Evolutionary conservation across 805 yeast species (phyloP).

Genomic region (Groenewaldozyma salmanticensis): DNA sequence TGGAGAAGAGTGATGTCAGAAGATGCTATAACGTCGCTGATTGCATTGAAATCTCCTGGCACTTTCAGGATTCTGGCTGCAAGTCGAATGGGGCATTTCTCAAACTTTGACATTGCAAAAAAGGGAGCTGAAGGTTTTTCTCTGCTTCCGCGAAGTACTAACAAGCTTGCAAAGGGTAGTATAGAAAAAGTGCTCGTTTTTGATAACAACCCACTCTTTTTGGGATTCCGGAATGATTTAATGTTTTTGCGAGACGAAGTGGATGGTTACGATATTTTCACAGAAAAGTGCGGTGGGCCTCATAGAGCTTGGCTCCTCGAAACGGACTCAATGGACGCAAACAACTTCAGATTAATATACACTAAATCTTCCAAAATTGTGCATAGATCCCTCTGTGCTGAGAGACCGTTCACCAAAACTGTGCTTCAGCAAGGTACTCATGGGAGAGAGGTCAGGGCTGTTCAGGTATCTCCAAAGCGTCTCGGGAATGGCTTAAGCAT

Average conservation of each 20-base stretch:
- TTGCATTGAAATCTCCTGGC: not conserved
- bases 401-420: constrained; percentile 6
- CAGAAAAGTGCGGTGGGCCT: constrained; percentile 81
- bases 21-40: constrained; percentile 22
- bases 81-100: constrained; percentile 20
- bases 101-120: constrained; percentile 7
- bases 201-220: constrained; percentile 35
- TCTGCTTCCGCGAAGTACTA: constrained; percentile 28
- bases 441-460: constrained; percentile 82
- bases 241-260: constrained; percentile 82
- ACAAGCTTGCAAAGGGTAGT: constrained; percentile 64
- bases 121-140: not conserved
- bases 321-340: constrained; percentile 15
- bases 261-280: constrained; percentile 54
- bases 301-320: constrained; percentile 71
- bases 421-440: constrained; percentile 59
- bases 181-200: constrained; percentile 56
- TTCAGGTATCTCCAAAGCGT: constrained; percentile 40
- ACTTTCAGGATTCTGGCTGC: constrained; percentile 12
- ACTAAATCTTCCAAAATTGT: constrained; percentile 41
- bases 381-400: constrained; percentile 32
- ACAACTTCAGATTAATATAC: constrained; percentile 41
- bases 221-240: constrained; percentile 73
- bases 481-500: constrained; percentile 22
- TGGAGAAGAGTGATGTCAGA: constrained; percentile 16